These are phyloP conservation scores for Xylaria sp. DNA, from an alignment of 2,329 filamentous ascomycete species.

Conservation along the genomic window DNA sequence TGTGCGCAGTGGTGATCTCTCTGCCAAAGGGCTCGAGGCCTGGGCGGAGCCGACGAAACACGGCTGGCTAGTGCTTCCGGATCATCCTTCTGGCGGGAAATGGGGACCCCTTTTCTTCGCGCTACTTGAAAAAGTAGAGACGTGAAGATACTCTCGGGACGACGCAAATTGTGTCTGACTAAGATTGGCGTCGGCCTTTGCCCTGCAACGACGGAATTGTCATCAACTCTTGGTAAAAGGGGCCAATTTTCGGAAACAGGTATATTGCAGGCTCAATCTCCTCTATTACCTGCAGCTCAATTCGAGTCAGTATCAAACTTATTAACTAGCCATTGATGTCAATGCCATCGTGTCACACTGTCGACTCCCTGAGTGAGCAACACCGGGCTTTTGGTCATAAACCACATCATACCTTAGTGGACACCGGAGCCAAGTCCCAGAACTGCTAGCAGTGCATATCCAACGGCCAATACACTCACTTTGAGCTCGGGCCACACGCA, in stretches of 20 bases:
- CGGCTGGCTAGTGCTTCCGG: conserved; percentile 55
- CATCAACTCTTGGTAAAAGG: background rate
- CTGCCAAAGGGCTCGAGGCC: conserved; percentile 33
- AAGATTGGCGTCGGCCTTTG: background rate
- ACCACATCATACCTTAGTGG: background rate
- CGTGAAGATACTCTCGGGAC: conserved; percentile 21
- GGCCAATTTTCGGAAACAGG: background rate
- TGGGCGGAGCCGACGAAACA: conserved; percentile 50
- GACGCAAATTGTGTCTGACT: background rate
- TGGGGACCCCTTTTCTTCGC: conserved; percentile 57
- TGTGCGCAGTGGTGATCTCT: conserved; percentile 46
- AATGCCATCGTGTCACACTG: background rate
- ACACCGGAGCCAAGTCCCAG: background rate
- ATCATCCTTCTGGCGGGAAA: conserved; percentile 49
- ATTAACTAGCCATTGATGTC: background rate
- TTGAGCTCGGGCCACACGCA: background rate
- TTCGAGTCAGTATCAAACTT: background rate
- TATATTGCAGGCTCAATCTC: background rate
- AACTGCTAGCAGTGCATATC: background rate
- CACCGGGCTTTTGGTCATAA: background rate
- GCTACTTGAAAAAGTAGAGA: conserved; percentile 50
- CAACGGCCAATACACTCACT: background rate
- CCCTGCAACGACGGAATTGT: background rate
- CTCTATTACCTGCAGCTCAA: background rate
- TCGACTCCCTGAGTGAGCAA: background rate